Base-by-base conservation (phyloP, 2,329 filamentous ascomycete genomes). In the Botrytis sinoallii region DNA sequence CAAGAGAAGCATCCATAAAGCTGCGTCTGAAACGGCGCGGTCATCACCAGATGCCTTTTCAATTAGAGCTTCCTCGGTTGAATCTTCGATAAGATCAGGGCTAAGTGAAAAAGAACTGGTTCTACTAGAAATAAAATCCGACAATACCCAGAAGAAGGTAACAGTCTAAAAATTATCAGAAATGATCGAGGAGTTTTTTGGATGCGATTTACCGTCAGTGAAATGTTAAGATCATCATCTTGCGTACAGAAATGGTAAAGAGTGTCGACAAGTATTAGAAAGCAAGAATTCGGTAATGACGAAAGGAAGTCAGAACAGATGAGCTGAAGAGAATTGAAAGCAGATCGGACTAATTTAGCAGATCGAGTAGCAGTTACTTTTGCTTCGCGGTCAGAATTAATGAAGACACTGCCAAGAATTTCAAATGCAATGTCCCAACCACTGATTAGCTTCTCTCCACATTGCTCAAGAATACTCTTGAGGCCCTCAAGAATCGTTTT, bases 101-200 rank as follows among this genome's bases (percentile, higher is more conserved):
- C 87, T 90, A 46, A 91, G 88, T 1, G 87, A 85, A 63, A 91
- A 86, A 0, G 86, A 85, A 74, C 85, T 85, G 71, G 86, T 89
- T 77, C 88, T 89, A 4, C 86, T 84, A 1, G 89, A 91, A 7
- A 98, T 85, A 76, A 95, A 96, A 81, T 98, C 95, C 0, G 95
- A 97, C 12, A 98, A 88, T 71, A 95, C 95, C 94, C 95, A 98
- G 82, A 97, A 97, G 80, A 97, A 96, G 0, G 95, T 97, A 14
- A 97, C 93, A 1, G 95, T 96, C 89, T 93, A 69, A 4, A 35
- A 66, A 48, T 42, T 55, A 69, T 74, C 69, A 71, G 78, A 44
- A 44, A 71, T 71, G 79, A 52, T 25, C 0, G 55, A 55, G n/a
- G 14, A 29, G 25, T 5, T 29, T 67, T 29, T 65, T 14, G 20